These are phyloP conservation scores for Mucor ambiguus DNA, from an alignment of 371 early-diverging fungal species.

Conservation along the genomic window DNA sequence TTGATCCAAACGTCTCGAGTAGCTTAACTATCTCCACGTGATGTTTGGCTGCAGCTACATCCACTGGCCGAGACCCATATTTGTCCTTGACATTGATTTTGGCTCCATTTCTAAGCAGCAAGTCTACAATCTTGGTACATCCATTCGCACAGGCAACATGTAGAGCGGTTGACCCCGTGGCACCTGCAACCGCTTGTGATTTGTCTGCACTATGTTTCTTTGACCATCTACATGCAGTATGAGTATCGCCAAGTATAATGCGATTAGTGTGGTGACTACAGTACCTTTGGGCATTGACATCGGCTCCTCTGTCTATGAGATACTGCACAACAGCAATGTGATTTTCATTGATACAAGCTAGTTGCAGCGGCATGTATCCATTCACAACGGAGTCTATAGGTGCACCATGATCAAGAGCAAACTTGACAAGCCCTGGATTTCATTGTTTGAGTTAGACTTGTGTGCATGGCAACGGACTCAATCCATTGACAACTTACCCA, in stretches of 20 bases:
- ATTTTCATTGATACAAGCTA: slow-evolving; percentile 67
- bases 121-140: slow-evolving; percentile 58
- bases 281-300: slow-evolving; percentile 69
- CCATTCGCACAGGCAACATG: slow-evolving; percentile 80
- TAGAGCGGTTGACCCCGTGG: slow-evolving; percentile 70
- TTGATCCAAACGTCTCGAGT: slow-evolving; percentile 31
- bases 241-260: not conserved
- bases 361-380: slow-evolving; percentile 72
- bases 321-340: slow-evolving; percentile 71
- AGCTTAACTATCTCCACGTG: slow-evolving; percentile 55
- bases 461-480: not conserved
- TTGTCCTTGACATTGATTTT: slow-evolving; percentile 61
- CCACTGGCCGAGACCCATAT: slow-evolving; percentile 63
- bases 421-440: slow-evolving; percentile 63
- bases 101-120: slow-evolving; percentile 66
- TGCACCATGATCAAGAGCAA: slow-evolving; percentile 74
- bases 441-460: not conserved
- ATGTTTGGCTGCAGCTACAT: slow-evolving; percentile 58
- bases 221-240: slow-evolving; percentile 33
- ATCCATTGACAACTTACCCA: slow-evolving; percentile 46
- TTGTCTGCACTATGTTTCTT: slow-evolving; percentile 32
- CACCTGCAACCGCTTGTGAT: slow-evolving; percentile 33
- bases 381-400: slow-evolving; percentile 69
- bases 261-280: not conserved
- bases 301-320: slow-evolving; percentile 72